Evolutionary conservation across 1,139 yeast genomes (phyloP), one percentile per base, ranked within the genome.

Genomic region (Yamadazyma membranifaciens): DNA sequence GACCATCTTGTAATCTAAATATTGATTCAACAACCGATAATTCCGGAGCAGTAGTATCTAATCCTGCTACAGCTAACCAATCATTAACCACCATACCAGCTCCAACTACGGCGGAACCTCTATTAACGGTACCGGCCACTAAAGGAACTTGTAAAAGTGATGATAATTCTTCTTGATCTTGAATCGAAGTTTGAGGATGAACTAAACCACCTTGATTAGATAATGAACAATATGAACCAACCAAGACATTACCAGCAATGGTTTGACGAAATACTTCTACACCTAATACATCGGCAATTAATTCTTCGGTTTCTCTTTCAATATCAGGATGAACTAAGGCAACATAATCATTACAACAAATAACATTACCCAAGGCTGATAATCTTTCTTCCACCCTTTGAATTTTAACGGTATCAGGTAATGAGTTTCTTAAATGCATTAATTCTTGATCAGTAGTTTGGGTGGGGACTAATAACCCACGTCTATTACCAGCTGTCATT

Each of bases 191-290:
- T 64, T 88, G 96, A 34, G 99, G 98, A 66, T 94, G 98, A 38
- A 94, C 98, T 52, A 94, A 75, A 48, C 98, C 98, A 63, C 99
- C 99, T 67, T 91, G 97, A 69, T 94, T 94, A 39, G 96, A 86
- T 54, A 94, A 77, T 17, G 96, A 69, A 69, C 98, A 92, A 69
- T 92, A 94, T 12, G 96, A 86, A 42, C 99, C 99, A 44, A 94
- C 98, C 48, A 94, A 77, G 39, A 94, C 98, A 63, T 94, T 92
- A 50, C 97, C 98, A 14, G 98, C 97, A 54, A 94, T 91, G 40
- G 98, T 94, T 69, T 92, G 98, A 71, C 98, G 84, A 79, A 94
- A 94, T 33, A 94, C 99, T 68, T 94, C 99, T 40, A 94, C 99
- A 45, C 98, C 98, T 48, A 94, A 76, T n/a, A 91, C 96, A 67